Evolutionary conservation across 2,329 filamentous ascomycete genomes (phyloP).

Genomic region (Tolypocladium guangdongense): DNA sequence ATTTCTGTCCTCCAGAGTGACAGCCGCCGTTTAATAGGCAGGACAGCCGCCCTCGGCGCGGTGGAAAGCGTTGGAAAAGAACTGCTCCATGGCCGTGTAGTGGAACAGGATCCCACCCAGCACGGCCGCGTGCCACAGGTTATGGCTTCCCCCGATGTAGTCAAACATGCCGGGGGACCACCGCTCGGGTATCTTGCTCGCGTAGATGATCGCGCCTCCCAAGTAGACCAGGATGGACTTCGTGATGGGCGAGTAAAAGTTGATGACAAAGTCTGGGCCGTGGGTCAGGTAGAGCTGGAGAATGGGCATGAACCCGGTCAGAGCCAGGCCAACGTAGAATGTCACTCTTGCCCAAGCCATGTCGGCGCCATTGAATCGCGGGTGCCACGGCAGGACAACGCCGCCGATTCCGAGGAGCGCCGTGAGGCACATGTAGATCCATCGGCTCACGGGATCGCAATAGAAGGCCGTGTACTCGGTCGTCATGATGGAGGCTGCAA

Average conservation of each 20-base stretch:
- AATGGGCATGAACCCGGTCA: slow-evolving; percentile 83
- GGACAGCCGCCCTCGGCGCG: slow-evolving; percentile 53
- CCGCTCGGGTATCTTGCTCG: slow-evolving; percentile 82
- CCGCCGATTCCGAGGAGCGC: slow-evolving; percentile 73
- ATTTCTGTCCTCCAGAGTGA: not conserved
- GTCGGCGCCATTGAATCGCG: slow-evolving; percentile 81
- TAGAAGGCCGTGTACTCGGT: slow-evolving; percentile 99
- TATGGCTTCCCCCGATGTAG: slow-evolving; percentile 90
- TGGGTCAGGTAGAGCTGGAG: slow-evolving; percentile 72
- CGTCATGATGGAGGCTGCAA: slow-evolving; percentile 93
- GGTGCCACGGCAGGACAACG: slow-evolving; percentile 91
- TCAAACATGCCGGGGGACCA: slow-evolving; percentile 92
- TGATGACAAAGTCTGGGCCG: slow-evolving; percentile 67
- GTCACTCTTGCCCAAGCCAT: slow-evolving; percentile 88
- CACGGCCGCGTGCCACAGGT: slow-evolving; percentile 94
- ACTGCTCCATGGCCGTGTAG: slow-evolving; percentile 89
- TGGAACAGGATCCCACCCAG: slow-evolving; percentile 95
- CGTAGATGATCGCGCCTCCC: slow-evolving; percentile 74
- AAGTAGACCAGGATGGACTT: slow-evolving; percentile 86
- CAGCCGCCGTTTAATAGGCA: slow-evolving; percentile 27
- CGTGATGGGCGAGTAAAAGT: slow-evolving; percentile 79
- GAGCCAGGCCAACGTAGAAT: slow-evolving; percentile 80
- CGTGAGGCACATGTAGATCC: slow-evolving; percentile 75
- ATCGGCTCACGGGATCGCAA: slow-evolving; percentile 81
- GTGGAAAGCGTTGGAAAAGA: slow-evolving; percentile 71